A percentile compares a stretch with the other conserved stretches of the same genome.
Evolutionary conservation across 2,329 filamentous ascomycete genomes (phyloP).

Genomic region (Fusarium pseudograminearum): DNA sequence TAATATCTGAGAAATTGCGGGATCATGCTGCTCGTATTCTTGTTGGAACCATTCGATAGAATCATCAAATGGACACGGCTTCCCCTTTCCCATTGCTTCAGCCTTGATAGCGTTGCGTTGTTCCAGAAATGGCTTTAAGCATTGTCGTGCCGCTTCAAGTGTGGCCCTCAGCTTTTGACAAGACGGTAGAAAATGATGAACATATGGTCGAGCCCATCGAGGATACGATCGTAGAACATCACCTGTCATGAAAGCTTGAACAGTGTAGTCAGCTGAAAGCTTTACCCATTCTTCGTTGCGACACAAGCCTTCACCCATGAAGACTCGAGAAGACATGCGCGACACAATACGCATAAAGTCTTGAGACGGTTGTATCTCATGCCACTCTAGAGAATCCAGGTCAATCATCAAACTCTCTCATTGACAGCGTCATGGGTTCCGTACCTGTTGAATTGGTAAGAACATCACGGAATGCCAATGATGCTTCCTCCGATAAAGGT

Average conservation of each 20-base stretch:
- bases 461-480: background rate
- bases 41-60: conserved; percentile 67
- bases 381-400: background rate
- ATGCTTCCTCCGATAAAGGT: background rate
- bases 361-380: background rate
- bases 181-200: no score
- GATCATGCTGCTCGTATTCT: conserved; percentile 51
- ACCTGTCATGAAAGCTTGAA: no score
- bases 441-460: background rate
- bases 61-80: conserved; percentile 51
- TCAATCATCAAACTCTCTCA: background rate
- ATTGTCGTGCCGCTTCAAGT: no score
- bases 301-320: conserved; percentile 55
- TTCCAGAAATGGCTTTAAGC: no score
- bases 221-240: no score
- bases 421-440: background rate
- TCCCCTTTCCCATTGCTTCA: conserved; percentile 59
- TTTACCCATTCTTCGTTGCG: conserved; percentile 35
- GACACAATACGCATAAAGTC: background rate
- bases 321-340: conserved; percentile 50
- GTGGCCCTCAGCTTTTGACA: no score
- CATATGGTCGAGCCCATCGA: no score
- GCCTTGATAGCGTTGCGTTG: no score
- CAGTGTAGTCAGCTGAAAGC: no score
- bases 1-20: conserved; percentile 29